Percentiles rank a stretch among this genome's conserved stretches.
Evolutionary conservation across 371 early-diverging fungal species (phyloP).

Genomic region (Gilbertella persicaria): DNA sequence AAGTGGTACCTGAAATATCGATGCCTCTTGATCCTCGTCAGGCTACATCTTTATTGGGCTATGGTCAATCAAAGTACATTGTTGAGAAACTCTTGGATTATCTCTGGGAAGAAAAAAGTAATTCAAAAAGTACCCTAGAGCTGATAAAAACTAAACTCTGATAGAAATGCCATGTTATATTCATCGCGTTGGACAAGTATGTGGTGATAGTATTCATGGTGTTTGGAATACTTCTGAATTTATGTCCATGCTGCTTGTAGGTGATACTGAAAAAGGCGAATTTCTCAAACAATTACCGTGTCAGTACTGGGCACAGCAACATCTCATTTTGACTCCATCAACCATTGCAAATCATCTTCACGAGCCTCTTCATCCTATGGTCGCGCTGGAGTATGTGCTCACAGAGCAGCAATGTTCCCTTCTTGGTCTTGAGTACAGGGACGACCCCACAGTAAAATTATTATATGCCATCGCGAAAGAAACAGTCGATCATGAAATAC

Average conservation of each 20-base stretch:
- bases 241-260: too few species aligned
- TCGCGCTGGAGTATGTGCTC: constrained; percentile 16
- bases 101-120: constrained; percentile 26
- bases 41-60: constrained; percentile 38
- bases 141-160: too few species aligned
- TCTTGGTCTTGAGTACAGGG: constrained; percentile 18
- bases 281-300: constrained; percentile 4
- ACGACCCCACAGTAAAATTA: constrained; percentile 19
- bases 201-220: constrained; percentile 36
- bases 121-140: too few species aligned
- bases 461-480: constrained; percentile 13
- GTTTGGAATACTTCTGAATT: constrained; percentile 41
- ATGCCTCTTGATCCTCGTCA: constrained; percentile 24
- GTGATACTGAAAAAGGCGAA: constrained; percentile 27
- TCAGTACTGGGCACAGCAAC: constrained; percentile 3
- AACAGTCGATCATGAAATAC: constrained; percentile 19
- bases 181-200: constrained; percentile 45
- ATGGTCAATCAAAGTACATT: constrained; percentile 41
- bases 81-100: constrained; percentile 31
- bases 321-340: constrained; percentile 7
- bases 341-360: constrained; percentile 1
- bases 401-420: constrained; percentile 17
- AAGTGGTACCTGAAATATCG: constrained; percentile 20
- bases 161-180: constrained; percentile 28
- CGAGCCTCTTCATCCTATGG: constrained; percentile 7